phyloP scores from a whole-genome alignment of 805 yeast genomes.

The Spathaspora arborariae region DNA sequence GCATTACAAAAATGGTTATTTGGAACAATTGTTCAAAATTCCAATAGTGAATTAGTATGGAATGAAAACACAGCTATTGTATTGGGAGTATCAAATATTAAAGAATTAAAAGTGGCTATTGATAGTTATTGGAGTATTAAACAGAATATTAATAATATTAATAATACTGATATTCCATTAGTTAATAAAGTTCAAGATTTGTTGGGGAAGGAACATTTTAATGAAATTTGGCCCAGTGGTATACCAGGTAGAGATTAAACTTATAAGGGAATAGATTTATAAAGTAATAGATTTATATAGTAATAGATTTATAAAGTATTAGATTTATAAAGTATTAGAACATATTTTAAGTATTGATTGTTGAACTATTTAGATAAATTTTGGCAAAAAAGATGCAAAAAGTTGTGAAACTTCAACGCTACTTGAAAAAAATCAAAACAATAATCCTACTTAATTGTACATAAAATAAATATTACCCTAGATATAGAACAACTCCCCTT shows the following conservation, averaged over 20 bases:
- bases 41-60: slow-evolving; percentile 17
- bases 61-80: slow-evolving; percentile 53
- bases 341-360: not conserved
- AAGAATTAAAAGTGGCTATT: slow-evolving; percentile 64
- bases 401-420: not conserved
- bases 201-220: slow-evolving; percentile 49
- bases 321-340: not conserved
- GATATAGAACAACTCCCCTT: no score
- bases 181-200: slow-evolving; percentile 40
- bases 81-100: slow-evolving; percentile 66
- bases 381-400: not conserved
- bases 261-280: slow-evolving; percentile 1
- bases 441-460: no score
- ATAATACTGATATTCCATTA: slow-evolving; percentile 40
- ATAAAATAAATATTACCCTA: no score
- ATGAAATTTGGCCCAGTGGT: slow-evolving; percentile 63
- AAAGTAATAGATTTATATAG: not conserved
- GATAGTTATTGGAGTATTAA: slow-evolving; percentile 50
- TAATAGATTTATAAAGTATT: no score
- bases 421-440: not conserved
- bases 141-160: slow-evolving; percentile 25
- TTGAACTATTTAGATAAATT: not conserved
- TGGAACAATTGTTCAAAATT: slow-evolving; percentile 13
- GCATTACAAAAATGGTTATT: slow-evolving; percentile 62
- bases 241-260: slow-evolving; percentile 5